Evolutionary conservation across 768 basidiomycete genomes (phyloP), one percentile per base, ranked within the genome.

Genomic region (Lepiota brunneoincarnata): DNA sequence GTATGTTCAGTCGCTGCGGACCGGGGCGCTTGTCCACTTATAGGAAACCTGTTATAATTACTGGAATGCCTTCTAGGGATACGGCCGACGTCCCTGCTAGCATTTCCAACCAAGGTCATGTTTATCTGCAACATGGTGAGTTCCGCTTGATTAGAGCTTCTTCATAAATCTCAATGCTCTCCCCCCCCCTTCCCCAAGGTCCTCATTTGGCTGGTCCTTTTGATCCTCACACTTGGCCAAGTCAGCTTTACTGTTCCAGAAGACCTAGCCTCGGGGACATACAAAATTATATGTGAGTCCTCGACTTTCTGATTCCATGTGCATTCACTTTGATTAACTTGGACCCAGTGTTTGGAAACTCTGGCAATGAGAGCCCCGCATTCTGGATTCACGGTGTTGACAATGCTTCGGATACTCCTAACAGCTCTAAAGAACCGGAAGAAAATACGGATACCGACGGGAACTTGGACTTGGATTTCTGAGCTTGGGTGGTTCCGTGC

Each of bases 331-430:
- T 36, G 20, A 28, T 36, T 44, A 46, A 21, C 14, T 53, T 11
- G 44, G 9, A 12, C 28, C 4, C 42, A 79, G 79, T 79, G 46
- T 77, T 77, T 52, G 78, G 79, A 17, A 75, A 79, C 59, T 79
- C 79, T 28, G 77, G 76, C 38, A 73, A 79, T 63, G 61, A 62
- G 51, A 76, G 75, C 59, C 66, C 67, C 6, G 51, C 54, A 12
- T 78, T 78, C 65, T 66, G 65, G 17, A 71, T 78, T 56, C 49
- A 52, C 40, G 42, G 56, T 7, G 17, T 3, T 10, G 17, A 34
- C 10, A n/a, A 20, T 2, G 35, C 1, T 34, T 21, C 45, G 14
- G 14, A 31, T 17, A 18, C 28, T 20, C 15, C 42, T n/a, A 21
- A 24, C 3, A n/a, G 21, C 34, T 46, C 45, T 31, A 14, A 31